Base-by-base conservation (phyloP, 2,329 filamentous ascomycete species). In the Eutypa lata region DNA sequence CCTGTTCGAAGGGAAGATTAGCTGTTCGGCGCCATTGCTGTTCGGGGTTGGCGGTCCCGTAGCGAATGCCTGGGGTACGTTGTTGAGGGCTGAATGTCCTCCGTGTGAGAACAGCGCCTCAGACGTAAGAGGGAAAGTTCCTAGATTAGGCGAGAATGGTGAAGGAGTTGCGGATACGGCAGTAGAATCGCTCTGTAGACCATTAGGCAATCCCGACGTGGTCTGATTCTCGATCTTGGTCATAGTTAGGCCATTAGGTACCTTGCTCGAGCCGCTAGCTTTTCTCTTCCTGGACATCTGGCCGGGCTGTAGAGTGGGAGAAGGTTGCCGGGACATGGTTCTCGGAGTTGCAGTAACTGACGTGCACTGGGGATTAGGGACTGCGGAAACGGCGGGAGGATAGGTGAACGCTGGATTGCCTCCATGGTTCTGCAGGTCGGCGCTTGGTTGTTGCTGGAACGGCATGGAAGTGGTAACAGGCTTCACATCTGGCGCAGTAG, bases 201-300 rank as follows among this genome's bases (percentile, higher is more conserved):
- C 64, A 14, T 63, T 69, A 65, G 58, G 71, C 57, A 69, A 75
- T 57, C 65, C 67, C 63, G 51, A 65, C 60, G 56, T 72, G 64
- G 62, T 74, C 65, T 61, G 80, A 65, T 59, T 86, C 60, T 94
- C 89, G 35, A 94, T 76, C 51, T 84, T 84, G 2, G 91, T 96
- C 91, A 96, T 96, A 7, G 87, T 82, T 61, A 96, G 72, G 16
- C 83, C 86, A 18, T 81, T 84, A 0, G 90, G 89, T 14, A 95
- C 74, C 68, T 90, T 90, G 33, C 76, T 71, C 16, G 83, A 81
- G 40, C 80, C 80, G 67, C 87, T 91, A 6, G 87, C 85, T 70
- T 96, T 96, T 57, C 91, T 82, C 73, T 91, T 91, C 76, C 95
- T 96, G 43, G 83, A 80, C 33, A 78, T 78, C 2, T 88, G 88